phyloP scores from a whole-genome alignment of 306 rosid genomes.

The Dryas octopetala region DNA sequence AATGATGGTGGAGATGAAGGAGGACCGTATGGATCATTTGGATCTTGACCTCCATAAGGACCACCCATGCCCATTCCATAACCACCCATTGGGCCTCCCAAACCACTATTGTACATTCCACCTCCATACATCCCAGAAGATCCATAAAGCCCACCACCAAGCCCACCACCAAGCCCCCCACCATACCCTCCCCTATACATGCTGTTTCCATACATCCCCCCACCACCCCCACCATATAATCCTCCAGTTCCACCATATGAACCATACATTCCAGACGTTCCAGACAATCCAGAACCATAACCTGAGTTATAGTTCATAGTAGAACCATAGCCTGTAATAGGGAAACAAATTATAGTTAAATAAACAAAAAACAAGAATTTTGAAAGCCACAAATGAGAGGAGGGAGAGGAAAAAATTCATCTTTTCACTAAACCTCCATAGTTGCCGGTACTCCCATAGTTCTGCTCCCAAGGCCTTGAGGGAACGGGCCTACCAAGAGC shows the following conservation, averaged over 20 bases:
- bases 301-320: constrained; percentile 64
- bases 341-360: neutral
- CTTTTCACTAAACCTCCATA: constrained; percentile 51
- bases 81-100: constrained; percentile 82
- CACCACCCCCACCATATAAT: constrained; percentile 88
- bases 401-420: neutral
- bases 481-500: constrained; percentile 81
- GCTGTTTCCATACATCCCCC: constrained; percentile 82
- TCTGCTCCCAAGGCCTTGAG: constrained; percentile 95
- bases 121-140: constrained; percentile 91
- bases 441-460: constrained; percentile 50
- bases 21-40: constrained; percentile 79
- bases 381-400: neutral
- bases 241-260: constrained; percentile 47
- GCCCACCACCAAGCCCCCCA: neutral
- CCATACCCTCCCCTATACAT: constrained; percentile 73
- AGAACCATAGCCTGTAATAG: constrained; percentile 59
- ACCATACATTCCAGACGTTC: constrained; percentile 68
- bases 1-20: constrained; percentile 96
- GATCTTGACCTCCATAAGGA: constrained; percentile 90
- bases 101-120: constrained; percentile 80
- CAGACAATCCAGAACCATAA: constrained; percentile 67
- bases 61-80: constrained; percentile 90
- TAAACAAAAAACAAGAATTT: constrained; percentile 18
- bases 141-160: constrained; percentile 65